Conservation (phyloP, 2,329 filamentous ascomycete genomes). For the Diaporthe velutina region DNA sequence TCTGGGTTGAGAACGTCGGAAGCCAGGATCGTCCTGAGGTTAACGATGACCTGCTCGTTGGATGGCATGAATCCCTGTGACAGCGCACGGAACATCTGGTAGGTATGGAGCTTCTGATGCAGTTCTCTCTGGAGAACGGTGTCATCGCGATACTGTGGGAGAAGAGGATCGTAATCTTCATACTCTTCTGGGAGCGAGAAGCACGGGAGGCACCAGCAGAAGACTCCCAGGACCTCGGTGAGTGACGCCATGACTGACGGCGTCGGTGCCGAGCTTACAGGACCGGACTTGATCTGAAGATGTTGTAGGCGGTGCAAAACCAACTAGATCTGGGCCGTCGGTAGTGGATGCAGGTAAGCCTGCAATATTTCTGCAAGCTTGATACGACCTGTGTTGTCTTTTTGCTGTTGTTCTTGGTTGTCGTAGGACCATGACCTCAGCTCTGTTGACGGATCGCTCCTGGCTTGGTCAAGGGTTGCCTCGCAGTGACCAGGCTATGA, state of each 20-base stretch:
- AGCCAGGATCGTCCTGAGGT: conserved; percentile 82
- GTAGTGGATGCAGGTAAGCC: background rate
- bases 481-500: conserved; percentile 26
- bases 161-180: conserved; percentile 80
- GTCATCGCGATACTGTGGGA: conserved; percentile 86
- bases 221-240: conserved; percentile 36
- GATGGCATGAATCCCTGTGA: conserved; percentile 91
- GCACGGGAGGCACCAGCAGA: conserved; percentile 69
- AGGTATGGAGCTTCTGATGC: conserved; percentile 91
- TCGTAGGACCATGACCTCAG: background rate
- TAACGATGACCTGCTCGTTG: conserved; percentile 84
- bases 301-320: no score
- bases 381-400: background rate
- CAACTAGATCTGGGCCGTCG: no score
- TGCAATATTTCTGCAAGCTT: background rate
- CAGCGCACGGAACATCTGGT: conserved; percentile 89
- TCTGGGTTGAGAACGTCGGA: conserved; percentile 84
- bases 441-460: background rate
- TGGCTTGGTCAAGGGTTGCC: background rate
- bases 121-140: conserved; percentile 82
- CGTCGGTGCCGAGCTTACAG: background rate
- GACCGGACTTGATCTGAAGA: no score
- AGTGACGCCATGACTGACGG: conserved; percentile 33
- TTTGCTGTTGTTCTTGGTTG: background rate
- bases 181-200: conserved; percentile 69